Evolutionary conservation across 2,329 filamentous ascomycete species (phyloP).

Genomic region (Verticillium nonalfalfae): DNA sequence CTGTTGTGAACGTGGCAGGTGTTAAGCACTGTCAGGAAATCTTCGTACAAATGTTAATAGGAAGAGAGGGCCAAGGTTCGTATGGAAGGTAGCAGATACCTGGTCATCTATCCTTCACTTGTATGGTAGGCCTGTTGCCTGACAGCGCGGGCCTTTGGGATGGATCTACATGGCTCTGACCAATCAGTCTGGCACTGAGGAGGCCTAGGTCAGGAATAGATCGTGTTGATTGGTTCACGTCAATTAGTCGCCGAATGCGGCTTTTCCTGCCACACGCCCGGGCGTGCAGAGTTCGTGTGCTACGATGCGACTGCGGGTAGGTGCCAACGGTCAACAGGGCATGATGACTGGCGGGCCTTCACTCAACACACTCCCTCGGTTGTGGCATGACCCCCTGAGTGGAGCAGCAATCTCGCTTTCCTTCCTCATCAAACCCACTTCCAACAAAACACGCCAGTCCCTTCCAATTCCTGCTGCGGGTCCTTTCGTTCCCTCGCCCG

Average conservation of each 20-base stretch:
- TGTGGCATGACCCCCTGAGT: constrained; percentile 1
- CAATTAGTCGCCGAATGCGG: neutral
- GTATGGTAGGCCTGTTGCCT: neutral
- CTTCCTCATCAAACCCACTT: constrained; percentile 22
- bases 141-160: neutral
- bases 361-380: neutral
- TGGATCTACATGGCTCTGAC: neutral
- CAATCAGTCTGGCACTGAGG: neutral
- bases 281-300: neutral
- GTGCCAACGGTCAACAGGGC: neutral
- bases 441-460: constrained; percentile 33
- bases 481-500: constrained; percentile 32
- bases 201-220: neutral
- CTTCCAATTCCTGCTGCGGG: constrained; percentile 19
- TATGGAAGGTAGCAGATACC: no score
- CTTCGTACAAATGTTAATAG: no score
- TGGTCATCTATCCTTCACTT: no score
- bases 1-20: no score
- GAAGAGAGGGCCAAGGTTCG: no score
- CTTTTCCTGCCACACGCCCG: neutral
- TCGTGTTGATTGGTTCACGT: neutral
- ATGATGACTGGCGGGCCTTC: neutral
- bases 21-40: no score
- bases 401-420: constrained; percentile 12
- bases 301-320: neutral